Base-by-base conservation (phyloP, 192 early-diverging fungal genomes). In the Backusella westeae region DNA sequence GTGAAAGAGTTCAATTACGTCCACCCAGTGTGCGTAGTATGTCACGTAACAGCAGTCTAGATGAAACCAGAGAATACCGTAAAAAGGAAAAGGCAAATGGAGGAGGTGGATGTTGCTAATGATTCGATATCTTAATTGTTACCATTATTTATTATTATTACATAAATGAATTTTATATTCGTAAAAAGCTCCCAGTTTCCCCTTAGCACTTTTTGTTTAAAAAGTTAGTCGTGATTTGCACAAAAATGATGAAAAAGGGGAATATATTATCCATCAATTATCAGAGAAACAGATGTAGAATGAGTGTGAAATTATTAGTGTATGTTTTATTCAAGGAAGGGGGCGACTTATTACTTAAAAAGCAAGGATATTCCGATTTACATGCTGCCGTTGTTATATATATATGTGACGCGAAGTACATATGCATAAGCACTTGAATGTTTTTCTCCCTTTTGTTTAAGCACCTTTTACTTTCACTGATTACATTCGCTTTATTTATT, bases 21-120 rank as follows among this genome's bases (percentile, higher is more conserved):
- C 84, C 84, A 79, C 84, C 84, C 72, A 78, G 84, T 78, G 32
- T 85, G 72, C 80, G 81, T 77, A 70, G 80, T 75, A 73, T 34
- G 26, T 67, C 74, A 21, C 74, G 74, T 66, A 65, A 65, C 32
- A 82, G 75, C 21, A 83, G 81, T 49, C 67, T 81, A 66, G 83
- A 82, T 76, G 83, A 82, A 65, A n/a, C 72, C 4, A 81, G 67
- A 67, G 73, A 78, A 82, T 63, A 65, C 21, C 74, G 80, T 71
- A 83, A 77, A 83, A 82, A 75, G 75, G 85, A 76, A 75, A 79
- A 56, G 77, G 78, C 42, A 74, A 75, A 34, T 82, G 80, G 56
- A 78, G 85, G 83, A 71, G 83, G 82, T 73, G 77, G 71, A 73
- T 79, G 78, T 41, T 79, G 77, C 34, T 77, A 71, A 49, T 49